These are phyloP conservation scores for Penicillium sp. DNA, from an alignment of 2,329 filamentous ascomycete species.

Conservation along the genomic window DNA sequence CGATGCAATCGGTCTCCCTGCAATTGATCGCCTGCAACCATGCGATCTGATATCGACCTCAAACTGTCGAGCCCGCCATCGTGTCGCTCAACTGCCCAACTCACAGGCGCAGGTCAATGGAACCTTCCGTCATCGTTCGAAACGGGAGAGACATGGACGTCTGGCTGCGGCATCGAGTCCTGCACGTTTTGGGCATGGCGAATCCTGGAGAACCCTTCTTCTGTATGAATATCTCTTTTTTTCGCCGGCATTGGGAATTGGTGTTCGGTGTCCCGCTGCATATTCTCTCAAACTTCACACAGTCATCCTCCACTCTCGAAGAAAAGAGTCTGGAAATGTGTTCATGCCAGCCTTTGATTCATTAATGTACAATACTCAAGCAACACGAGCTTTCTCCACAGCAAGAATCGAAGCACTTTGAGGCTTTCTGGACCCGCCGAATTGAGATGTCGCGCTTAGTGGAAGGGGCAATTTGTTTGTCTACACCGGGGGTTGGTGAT, in stretches of 20 bases:
- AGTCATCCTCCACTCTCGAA: background rate
- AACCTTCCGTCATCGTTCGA: too few species aligned
- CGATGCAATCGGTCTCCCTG: too few species aligned
- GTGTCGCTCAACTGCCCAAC: too few species aligned
- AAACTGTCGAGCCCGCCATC: too few species aligned
- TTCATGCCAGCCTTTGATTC: background rate
- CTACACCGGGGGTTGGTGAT: background rate
- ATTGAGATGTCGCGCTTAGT: background rate
- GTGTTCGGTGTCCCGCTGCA: conserved; percentile 9
- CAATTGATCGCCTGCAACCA: too few species aligned
- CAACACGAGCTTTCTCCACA: too few species aligned
- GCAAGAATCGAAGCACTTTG: too few species aligned
- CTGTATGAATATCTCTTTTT: conserved; percentile 9
- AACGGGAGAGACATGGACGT: too few species aligned
- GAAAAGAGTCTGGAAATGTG: background rate
- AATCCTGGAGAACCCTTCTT: conserved; percentile 1
- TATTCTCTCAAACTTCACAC: background rate
- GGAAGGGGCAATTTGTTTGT: background rate
- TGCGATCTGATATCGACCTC: too few species aligned
- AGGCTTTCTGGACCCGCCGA: background rate
- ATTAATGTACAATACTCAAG: background rate
- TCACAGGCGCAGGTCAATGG: too few species aligned
- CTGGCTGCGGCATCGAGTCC: too few species aligned
- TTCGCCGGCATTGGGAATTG: conserved; percentile 13
- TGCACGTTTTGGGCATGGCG: too few species aligned